A percentile compares a stretch with the other conserved stretches of the same genome.
phyloP scores from a whole-genome alignment of 495 filamentous ascomycete species.

The Ascobolus immersus region DNA sequence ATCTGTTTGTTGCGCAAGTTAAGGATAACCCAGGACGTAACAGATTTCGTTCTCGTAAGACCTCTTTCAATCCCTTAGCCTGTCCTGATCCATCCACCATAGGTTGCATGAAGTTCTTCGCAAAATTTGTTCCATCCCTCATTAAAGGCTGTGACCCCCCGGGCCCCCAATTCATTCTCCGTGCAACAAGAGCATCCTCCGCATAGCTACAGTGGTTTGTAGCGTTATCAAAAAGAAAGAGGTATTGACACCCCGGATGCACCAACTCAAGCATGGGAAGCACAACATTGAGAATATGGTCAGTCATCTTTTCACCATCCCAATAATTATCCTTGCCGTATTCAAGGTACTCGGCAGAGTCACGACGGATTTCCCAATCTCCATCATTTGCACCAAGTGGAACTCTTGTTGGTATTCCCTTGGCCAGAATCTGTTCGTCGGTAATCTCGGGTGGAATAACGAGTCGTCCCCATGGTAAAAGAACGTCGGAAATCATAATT shows the following conservation, averaged over 20 bases:
- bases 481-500: conserved; percentile 5
- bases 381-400: too few relatives aligned
- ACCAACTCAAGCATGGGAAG: conserved; percentile 2
- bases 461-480: conserved; percentile 2
- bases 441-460: too few relatives aligned
- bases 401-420: too few relatives aligned
- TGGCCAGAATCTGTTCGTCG: too few relatives aligned
- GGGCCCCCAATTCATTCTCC: conserved; percentile 1
- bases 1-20: too few relatives aligned
- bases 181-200: conserved; percentile 1
- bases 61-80: background rate
- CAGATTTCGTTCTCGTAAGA: conserved; percentile 2
- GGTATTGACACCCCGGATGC: conserved; percentile 1
- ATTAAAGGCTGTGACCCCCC: background rate
- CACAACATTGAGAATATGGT: conserved; percentile 1
- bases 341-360: conserved; percentile 3
- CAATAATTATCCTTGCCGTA: conserved; percentile 2
- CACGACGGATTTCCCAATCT: too few relatives aligned
- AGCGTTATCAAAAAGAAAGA: conserved; percentile 5
- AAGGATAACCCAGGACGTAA: conserved; percentile 1
- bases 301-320: conserved; percentile 1
- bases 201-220: background rate
- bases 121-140: conserved; percentile 1
- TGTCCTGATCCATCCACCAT: background rate
- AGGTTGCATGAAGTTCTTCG: background rate